Evolutionary conservation across 2,329 filamentous ascomycete genomes (phyloP).

Genomic region (Hirsutella minnesotensis): DNA sequence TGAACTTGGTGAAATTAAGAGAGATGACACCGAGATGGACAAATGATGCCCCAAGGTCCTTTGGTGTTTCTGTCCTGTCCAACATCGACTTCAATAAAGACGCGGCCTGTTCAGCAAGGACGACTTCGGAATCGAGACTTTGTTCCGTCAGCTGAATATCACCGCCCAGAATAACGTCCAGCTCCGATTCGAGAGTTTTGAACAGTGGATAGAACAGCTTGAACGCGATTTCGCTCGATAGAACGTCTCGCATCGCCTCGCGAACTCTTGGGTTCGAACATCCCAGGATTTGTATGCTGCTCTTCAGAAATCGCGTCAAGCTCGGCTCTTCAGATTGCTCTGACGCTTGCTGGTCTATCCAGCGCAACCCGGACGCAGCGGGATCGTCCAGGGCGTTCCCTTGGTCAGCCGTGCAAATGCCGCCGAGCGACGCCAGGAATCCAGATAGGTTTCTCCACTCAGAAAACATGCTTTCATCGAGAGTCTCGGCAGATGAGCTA

Average conservation of each 20-base stretch:
- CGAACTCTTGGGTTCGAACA: constrained; percentile 52
- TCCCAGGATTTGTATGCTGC: constrained; percentile 53
- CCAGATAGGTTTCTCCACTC: constrained; percentile 62
- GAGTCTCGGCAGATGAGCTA: constrained; percentile 32
- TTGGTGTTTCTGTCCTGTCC: constrained; percentile 50
- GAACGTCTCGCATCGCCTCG: constrained; percentile 54
- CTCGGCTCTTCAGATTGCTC: constrained; percentile 50
- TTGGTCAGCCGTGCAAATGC: constrained; percentile 52
- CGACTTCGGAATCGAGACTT: constrained; percentile 46
- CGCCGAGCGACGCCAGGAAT: constrained; percentile 54
- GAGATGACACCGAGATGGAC: constrained; percentile 53
- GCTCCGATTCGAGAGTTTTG: constrained; percentile 51
- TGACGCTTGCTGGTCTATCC: constrained; percentile 50
- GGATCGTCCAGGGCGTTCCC: constrained; percentile 45
- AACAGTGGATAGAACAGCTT: constrained; percentile 51
- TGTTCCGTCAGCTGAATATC: constrained; percentile 38
- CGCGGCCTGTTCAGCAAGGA: constrained; percentile 57
- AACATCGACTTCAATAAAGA: constrained; percentile 52
- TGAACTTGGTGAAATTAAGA: constrained; percentile 54
- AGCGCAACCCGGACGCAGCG: constrained; percentile 42
- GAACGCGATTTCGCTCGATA: constrained; percentile 53
- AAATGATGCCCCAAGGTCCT: constrained; percentile 50
- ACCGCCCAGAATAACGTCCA: constrained; percentile 50
- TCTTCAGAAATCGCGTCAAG: constrained; percentile 45
- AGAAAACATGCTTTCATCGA: constrained; percentile 43